These are phyloP conservation scores for Picochlorum costavermella DNA, from an alignment of 139 green algal genomes.

Conservation along the genomic window DNA sequence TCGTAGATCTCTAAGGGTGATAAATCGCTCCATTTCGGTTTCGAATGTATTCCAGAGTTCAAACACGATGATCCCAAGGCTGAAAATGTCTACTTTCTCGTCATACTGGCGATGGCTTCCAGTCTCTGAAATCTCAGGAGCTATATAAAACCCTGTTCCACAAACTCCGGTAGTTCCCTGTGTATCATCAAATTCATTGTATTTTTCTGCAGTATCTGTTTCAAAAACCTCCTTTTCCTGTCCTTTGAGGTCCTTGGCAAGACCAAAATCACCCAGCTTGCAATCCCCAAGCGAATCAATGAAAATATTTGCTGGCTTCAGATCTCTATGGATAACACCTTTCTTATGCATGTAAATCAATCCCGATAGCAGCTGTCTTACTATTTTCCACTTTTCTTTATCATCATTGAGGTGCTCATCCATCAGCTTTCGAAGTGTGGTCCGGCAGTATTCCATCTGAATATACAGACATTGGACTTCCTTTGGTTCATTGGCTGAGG, in stretches of 20 bases:
- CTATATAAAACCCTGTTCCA: conserved; percentile 78
- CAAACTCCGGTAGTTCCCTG: conserved; percentile 53
- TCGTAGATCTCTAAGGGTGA: conserved; percentile 63
- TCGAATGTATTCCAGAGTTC: conserved; percentile 86
- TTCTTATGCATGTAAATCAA: conserved; percentile 64
- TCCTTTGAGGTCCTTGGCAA: conserved; percentile 17
- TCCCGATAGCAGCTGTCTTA: conserved; percentile 70
- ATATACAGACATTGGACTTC: conserved; percentile 61
- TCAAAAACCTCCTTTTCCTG: neutral
- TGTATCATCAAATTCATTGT: neutral
- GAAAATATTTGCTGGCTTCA: conserved; percentile 80
- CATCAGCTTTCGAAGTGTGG: conserved; percentile 60
- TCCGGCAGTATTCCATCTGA: conserved; percentile 88
- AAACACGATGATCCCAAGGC: conserved; percentile 75
- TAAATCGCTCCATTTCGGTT: conserved; percentile 79
- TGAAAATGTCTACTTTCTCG: conserved; percentile 53
- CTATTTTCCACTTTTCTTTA: conserved; percentile 55
- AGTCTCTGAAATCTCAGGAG: conserved; percentile 70
- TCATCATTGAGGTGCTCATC: conserved; percentile 44
- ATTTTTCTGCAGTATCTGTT: neutral
- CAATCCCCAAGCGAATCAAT: conserved; percentile 61
- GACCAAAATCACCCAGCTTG: conserved; percentile 83
- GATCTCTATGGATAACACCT: conserved; percentile 76
- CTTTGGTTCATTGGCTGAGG: neutral
- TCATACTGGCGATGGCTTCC: conserved; percentile 46